Conservation (phyloP, 306 rosid species). For the Carpinus fangiana region DNA sequence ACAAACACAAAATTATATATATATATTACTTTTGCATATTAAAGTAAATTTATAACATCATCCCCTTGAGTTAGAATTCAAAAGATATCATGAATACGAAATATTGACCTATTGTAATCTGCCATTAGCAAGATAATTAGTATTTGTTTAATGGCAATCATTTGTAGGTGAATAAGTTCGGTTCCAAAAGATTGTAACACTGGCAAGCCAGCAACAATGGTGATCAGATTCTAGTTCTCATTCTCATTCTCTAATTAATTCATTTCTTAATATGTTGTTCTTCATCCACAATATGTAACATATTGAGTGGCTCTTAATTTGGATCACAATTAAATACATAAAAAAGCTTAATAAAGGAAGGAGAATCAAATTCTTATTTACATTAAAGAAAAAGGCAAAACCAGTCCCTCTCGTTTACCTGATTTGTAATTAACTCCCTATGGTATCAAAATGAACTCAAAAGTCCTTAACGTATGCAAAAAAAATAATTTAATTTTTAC, state of each 20-base stretch:
- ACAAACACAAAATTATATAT: not conserved
- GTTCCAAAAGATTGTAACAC: conserved; percentile 37
- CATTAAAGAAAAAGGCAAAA: not conserved
- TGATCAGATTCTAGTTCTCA: conserved; percentile 48
- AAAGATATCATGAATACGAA: not conserved
- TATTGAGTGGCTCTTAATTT: conserved; percentile 25
- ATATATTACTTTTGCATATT: not conserved
- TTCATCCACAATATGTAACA: conserved; percentile 6
- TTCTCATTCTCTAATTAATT: conserved; percentile 22
- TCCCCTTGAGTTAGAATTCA: not conserved
- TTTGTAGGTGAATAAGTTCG: conserved; percentile 53
- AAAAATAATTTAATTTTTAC: too few relatives aligned
- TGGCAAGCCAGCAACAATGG: conserved; percentile 21
- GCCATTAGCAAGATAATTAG: not conserved
- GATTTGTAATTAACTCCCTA: too few relatives aligned
- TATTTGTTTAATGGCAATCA: conserved; percentile 20
- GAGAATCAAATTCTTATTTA: conserved; percentile 43
- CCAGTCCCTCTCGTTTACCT: too few relatives aligned
- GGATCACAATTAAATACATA: not conserved
- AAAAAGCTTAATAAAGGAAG: not conserved
- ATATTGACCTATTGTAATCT: not conserved
- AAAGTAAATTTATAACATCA: not conserved
- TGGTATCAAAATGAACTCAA: too few relatives aligned
- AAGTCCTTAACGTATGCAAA: too few relatives aligned
- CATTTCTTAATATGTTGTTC: conserved; percentile 21